Evolutionary conservation across 2,329 filamentous ascomycete genomes (phyloP).

Genomic region (Leptographium galeiforme): DNA sequence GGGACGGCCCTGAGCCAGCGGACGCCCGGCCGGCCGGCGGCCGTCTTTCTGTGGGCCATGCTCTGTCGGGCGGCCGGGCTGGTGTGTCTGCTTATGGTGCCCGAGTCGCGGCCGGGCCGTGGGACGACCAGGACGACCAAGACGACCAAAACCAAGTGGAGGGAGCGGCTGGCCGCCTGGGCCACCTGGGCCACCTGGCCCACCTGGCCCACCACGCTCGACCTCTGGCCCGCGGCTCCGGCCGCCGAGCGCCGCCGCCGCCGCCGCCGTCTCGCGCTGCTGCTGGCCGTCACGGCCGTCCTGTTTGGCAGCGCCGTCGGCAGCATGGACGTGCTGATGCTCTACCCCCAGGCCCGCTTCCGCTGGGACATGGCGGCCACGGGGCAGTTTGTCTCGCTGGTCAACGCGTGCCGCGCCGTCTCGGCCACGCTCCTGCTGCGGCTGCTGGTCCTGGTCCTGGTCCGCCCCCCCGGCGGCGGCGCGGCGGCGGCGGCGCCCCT

Average conservation of each 20-base stretch:
- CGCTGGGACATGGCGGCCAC: background rate
- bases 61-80: background rate
- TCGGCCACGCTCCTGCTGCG: background rate
- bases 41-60: background rate
- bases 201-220: too few species aligned
- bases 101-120: background rate
- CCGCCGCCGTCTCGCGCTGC: background rate
- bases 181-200: too few species aligned
- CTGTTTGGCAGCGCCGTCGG: background rate
- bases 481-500: background rate
- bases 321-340: constrained; percentile 2
- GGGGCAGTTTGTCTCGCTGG: background rate
- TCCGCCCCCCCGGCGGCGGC: too few species aligned
- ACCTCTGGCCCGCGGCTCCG: too few species aligned
- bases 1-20: background rate
- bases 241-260: background rate
- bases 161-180: too few species aligned
- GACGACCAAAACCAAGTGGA: too few species aligned
- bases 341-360: constrained; percentile 1
- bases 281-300: background rate
- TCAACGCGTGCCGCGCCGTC: background rate
- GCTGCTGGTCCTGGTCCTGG: background rate
- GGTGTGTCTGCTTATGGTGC: background rate
- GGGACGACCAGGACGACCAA: too few species aligned
- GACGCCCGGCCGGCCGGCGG: background rate